Evolutionary conservation across 768 basidiomycete species (phyloP), one percentile per base, ranked within the genome.

Genomic region (Cystobasidium tubakii): DNA sequence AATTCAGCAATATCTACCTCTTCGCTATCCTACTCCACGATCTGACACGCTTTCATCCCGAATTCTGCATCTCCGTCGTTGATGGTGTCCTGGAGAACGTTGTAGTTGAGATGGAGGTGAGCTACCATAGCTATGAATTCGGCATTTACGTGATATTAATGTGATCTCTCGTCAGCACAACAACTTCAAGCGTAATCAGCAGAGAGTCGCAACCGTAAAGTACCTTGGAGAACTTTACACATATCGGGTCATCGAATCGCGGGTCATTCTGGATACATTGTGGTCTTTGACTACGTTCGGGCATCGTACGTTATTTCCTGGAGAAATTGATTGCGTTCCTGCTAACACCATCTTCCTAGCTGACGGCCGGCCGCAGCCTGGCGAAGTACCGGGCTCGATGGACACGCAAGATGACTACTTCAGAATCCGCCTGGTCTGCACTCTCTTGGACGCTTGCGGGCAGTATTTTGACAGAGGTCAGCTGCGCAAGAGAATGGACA

Each of bases 401-500:
- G 96, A 99, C 80, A 89, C 90, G 84, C 90, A 91, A 0, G 91
- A 97, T 81, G 96, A 99, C 80, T 98, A 90, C 82, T 99, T 99
- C 86, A 88, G 96, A 39, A 81, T 97, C 71, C 86, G 96, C 15
- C 85, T 99, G 66, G 87, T 95, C 54, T 98, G 96, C 80, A 90
- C 90, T 7, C 84, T 99, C 44, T 84, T 99, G 23, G 95, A 98
- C 81, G 92, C 94, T 0, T 94, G 92, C 80, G 96, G 95, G 23
- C 91, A 94, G 86, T 98, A 95, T 82, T 98, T 99, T 81, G 95
- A 97, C 81, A 87, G 89, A 46, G 96, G 95, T 0, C 88, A 89
- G 3, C 90, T 92, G 80, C 91, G 88, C 81, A 89, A 89, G 84
- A 97, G 94, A 80, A 83, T 99, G 27, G 96, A 98, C 82, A 89